These are phyloP conservation scores for Nannizziopsis barbatae DNA, from an alignment of 2,329 filamentous ascomycete species.

Conservation along the genomic window DNA sequence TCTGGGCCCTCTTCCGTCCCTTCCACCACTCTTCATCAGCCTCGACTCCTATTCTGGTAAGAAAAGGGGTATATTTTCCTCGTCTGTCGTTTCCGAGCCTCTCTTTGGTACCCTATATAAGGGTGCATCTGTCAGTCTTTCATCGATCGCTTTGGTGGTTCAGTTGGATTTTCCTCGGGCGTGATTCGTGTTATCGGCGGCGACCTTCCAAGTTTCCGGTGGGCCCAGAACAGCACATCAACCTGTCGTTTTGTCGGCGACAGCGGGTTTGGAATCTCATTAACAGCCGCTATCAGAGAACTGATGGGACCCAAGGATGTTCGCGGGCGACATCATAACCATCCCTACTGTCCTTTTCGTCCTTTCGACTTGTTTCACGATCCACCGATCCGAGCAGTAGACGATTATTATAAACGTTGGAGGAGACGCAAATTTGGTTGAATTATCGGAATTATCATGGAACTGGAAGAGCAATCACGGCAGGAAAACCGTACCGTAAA, in stretches of 20 bases:
- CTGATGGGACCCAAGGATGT: slow-evolving; percentile 10
- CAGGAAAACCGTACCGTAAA: background rate
- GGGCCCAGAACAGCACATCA: slow-evolving; percentile 1
- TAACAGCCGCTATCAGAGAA: background rate
- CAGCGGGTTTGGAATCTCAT: background rate
- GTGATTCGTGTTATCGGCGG: background rate
- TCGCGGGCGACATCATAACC: slow-evolving; percentile 6
- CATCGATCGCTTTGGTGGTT: background rate
- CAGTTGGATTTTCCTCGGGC: background rate
- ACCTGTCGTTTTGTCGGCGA: slow-evolving; percentile 5
- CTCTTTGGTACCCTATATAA: background rate
- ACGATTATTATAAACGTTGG: slow-evolving; percentile 1
- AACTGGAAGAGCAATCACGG: background rate
- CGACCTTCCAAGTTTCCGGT: slow-evolving; percentile 5
- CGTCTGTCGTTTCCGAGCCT: background rate
- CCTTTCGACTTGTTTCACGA: background rate
- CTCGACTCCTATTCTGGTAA: background rate
- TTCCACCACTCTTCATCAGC: background rate
- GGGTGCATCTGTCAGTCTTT: background rate
- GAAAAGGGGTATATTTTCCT: background rate
- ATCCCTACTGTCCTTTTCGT: background rate
- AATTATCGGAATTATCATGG: background rate
- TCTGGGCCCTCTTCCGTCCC: background rate
- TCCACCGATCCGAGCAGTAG: slow-evolving; percentile 1
- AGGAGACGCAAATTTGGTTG: background rate